Evolutionary conservation across 306 rosid genomes (phyloP).

Genomic region (Ammopiptanthus mongolicus): DNA sequence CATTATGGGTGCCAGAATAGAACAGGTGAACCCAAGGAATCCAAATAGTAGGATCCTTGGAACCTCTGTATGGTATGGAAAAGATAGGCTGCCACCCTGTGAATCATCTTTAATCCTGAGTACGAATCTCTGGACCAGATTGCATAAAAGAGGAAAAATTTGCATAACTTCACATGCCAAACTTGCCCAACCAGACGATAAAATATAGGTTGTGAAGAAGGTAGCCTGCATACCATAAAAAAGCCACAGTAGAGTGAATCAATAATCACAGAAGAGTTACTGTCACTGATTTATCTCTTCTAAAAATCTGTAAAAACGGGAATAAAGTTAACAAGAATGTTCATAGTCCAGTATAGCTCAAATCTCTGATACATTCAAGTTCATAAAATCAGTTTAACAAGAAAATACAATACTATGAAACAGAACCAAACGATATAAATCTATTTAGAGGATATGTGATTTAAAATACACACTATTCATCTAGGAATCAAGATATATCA

Average conservation of each 20-base stretch:
- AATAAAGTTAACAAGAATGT: conserved; percentile 6
- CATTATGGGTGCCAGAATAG: conserved; percentile 86
- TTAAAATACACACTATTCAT: background rate
- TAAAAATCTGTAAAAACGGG: background rate
- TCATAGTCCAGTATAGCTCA: background rate
- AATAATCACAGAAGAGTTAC: background rate
- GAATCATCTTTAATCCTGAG: conserved; percentile 55
- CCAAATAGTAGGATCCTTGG: conserved; percentile 81
- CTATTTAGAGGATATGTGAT: background rate
- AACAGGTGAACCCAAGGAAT: conserved; percentile 83
- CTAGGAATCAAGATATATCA: conserved; percentile 27
- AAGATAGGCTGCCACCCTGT: conserved; percentile 30
- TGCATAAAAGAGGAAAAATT: conserved; percentile 62
- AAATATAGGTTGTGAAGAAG: conserved; percentile 84
- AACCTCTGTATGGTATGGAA: conserved; percentile 90
- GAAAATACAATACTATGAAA: background rate
- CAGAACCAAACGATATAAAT: background rate
- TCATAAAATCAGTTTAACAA: conserved; percentile 5
- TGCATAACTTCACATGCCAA: conserved; percentile 84
- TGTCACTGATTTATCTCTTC: background rate
- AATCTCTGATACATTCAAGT: background rate
- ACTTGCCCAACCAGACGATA: conserved; percentile 98
- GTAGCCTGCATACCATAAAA: conserved; percentile 54
- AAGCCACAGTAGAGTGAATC: conserved; percentile 8
- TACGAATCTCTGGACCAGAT: conserved; percentile 42